Percentiles rank a stretch among this genome's conserved stretches.
These are phyloP conservation scores for Hemisphaericaspora subhashii DNA, from an alignment of 1,139 yeast genomes.

Conservation along the genomic window DNA sequence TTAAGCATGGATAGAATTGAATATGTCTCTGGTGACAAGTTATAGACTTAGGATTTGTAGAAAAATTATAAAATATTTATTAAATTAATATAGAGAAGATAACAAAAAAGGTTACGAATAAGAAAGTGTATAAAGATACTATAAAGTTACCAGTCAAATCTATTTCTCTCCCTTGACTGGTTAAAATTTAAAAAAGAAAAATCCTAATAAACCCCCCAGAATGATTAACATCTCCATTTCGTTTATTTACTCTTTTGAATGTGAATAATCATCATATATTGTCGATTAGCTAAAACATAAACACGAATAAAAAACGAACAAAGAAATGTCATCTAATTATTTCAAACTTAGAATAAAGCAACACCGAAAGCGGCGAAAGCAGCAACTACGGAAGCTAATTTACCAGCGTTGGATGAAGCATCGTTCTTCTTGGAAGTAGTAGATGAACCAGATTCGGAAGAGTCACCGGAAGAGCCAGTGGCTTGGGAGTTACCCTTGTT, in stretches of 20 bases:
- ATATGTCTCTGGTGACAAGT: conserved; percentile 35
- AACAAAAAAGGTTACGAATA: conserved; percentile 43
- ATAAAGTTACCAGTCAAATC: too few relatives aligned
- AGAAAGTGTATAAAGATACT: conserved; percentile 19
- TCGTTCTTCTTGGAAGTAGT: conserved; percentile 21
- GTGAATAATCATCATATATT: neutral
- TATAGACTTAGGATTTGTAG: conserved; percentile 1
- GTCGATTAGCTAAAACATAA: conserved; percentile 1
- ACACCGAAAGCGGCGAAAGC: conserved; percentile 60
- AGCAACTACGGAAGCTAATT: conserved; percentile 54
- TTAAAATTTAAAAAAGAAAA: too few relatives aligned
- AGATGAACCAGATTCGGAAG: conserved; percentile 27
- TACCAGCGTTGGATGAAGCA: conserved; percentile 34
- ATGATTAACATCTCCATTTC: too few relatives aligned
- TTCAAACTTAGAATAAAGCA: conserved; percentile 53
- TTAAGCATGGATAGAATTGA: conserved; percentile 50
- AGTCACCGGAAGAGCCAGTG: conserved; percentile 24
- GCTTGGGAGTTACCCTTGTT: conserved; percentile 34
- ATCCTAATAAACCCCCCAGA: too few relatives aligned
- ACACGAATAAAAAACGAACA: neutral
- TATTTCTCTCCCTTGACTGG: too few relatives aligned
- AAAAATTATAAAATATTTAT: conserved; percentile 3
- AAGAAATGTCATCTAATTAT: neutral
- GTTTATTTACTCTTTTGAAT: too few relatives aligned
- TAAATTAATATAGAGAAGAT: conserved; percentile 12